Evolutionary conservation across 805 yeast species (phyloP).

Genomic region (Candida orba): DNA sequence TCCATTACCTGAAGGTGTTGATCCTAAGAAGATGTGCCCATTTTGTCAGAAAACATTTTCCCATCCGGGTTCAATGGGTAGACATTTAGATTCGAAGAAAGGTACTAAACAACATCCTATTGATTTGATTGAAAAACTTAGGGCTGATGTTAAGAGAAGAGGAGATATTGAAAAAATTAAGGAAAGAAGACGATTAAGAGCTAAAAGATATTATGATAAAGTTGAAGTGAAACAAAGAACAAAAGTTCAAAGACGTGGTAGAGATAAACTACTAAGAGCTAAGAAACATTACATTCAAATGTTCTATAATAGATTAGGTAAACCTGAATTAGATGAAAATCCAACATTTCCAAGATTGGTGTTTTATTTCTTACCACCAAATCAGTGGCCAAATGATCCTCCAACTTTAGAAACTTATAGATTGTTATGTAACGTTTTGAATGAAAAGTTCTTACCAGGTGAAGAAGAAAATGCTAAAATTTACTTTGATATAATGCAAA

Average conservation of each 20-base stretch:
- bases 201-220: slow-evolving; percentile 39
- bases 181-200: slow-evolving; percentile 32
- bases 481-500: slow-evolving; percentile 28
- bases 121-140: slow-evolving; percentile 36
- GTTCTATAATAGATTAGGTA: slow-evolving; percentile 31
- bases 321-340: slow-evolving; percentile 33
- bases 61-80: slow-evolving; percentile 52
- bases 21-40: slow-evolving; percentile 33
- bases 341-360: slow-evolving; percentile 46
- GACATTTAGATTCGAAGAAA: slow-evolving; percentile 50
- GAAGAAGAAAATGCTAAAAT: slow-evolving; percentile 7
- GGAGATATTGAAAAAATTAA: slow-evolving; percentile 38
- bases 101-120: slow-evolving; percentile 48
- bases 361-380: slow-evolving; percentile 37
- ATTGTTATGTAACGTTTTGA: slow-evolving; percentile 24
- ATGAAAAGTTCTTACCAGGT: slow-evolving; percentile 16
- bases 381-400: slow-evolving; percentile 46
- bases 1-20: slow-evolving; percentile 24
- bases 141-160: slow-evolving; percentile 44
- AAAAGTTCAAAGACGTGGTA: slow-evolving; percentile 34
- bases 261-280: slow-evolving; percentile 37
- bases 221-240: slow-evolving; percentile 42
- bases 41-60: slow-evolving; percentile 49
- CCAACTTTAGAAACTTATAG: slow-evolving; percentile 40
- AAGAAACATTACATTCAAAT: slow-evolving; percentile 28